Percentiles rank a stretch among this genome's conserved stretches.
These are phyloP conservation scores for Mortierella sp. DNA, from an alignment of 371 early-diverging fungal genomes.

Conservation along the genomic window DNA sequence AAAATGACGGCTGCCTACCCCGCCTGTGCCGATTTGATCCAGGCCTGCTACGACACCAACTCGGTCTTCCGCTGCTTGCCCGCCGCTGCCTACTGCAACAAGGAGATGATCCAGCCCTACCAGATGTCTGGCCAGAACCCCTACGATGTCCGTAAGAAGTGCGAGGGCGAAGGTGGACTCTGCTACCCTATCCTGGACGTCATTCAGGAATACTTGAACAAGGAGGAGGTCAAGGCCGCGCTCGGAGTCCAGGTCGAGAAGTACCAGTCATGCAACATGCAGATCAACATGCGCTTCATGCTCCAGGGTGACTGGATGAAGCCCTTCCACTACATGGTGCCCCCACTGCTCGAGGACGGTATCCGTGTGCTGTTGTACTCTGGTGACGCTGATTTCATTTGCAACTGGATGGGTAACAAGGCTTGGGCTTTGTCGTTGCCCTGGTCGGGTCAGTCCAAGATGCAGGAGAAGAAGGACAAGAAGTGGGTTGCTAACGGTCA, in stretches of 20 bases:
- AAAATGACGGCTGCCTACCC: conserved; percentile 81
- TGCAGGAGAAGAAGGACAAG: conserved; percentile 72
- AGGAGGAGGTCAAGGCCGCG: conserved; percentile 80
- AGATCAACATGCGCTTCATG: conserved; percentile 86
- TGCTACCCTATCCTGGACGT: conserved; percentile 89
- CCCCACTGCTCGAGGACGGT: conserved; percentile 83
- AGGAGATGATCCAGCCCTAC: conserved; percentile 72
- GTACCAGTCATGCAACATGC: conserved; percentile 87
- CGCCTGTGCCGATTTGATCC: conserved; percentile 82
- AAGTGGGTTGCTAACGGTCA: conserved; percentile 66
- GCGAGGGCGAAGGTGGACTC: conserved; percentile 76
- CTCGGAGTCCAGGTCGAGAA: conserved; percentile 73
- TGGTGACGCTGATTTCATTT: conserved; percentile 90
- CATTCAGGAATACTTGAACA: conserved; percentile 86
- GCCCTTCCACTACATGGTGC: conserved; percentile 83
- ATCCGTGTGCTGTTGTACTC: conserved; percentile 90
- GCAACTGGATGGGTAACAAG: conserved; percentile 96
- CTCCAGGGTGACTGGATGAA: conserved; percentile 93
- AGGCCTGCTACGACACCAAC: conserved; percentile 86
- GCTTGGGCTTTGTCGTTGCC: conserved; percentile 87
- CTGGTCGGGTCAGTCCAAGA: conserved; percentile 85
- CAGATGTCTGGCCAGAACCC: conserved; percentile 80
- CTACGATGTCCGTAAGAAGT: conserved; percentile 87
- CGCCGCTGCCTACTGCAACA: conserved; percentile 91
- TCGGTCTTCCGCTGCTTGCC: conserved; percentile 85